A percentile compares a stretch with the other conserved stretches of the same genome.
Evolutionary conservation across 306 rosid species (phyloP).

Genomic region (Delonix regia): DNA sequence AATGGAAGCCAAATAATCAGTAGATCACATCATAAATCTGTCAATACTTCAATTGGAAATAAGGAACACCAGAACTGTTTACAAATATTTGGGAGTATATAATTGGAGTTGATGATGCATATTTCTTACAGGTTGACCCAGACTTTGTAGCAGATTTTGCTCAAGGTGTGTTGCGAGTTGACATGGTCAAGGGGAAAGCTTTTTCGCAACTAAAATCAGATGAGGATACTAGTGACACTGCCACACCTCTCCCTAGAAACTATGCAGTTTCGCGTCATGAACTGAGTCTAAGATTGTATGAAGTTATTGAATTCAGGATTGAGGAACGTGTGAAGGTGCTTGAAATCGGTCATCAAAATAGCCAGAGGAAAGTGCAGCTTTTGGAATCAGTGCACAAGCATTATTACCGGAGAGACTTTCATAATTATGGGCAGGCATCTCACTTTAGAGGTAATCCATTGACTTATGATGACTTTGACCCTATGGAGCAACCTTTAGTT

Average conservation of each 20-base stretch:
- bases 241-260: constrained; percentile 46
- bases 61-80: constrained; percentile 7
- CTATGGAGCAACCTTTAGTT: constrained; percentile 41
- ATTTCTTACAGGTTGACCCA: constrained; percentile 66
- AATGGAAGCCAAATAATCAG: constrained; percentile 57
- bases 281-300: constrained; percentile 70
- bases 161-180: constrained; percentile 63
- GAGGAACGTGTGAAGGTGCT: constrained; percentile 76
- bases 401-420: constrained; percentile 33
- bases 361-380: constrained; percentile 48
- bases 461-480: constrained; percentile 36
- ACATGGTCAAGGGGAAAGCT: constrained; percentile 35
- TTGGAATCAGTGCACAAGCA: constrained; percentile 46
- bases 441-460: constrained; percentile 37
- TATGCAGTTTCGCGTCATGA: constrained; percentile 76
- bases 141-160: constrained; percentile 64
- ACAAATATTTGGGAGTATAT: not conserved
- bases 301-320: constrained; percentile 72
- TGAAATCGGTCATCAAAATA: constrained; percentile 68
- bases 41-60: constrained; percentile 33
- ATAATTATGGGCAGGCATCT: constrained; percentile 31
- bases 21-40: constrained; percentile 34
- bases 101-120: constrained; percentile 26
- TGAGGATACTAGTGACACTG: constrained; percentile 38
- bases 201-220: constrained; percentile 33